phyloP scores from a whole-genome alignment of 352 stramenopile species.

The Saprolegnia parasitica region DNA sequence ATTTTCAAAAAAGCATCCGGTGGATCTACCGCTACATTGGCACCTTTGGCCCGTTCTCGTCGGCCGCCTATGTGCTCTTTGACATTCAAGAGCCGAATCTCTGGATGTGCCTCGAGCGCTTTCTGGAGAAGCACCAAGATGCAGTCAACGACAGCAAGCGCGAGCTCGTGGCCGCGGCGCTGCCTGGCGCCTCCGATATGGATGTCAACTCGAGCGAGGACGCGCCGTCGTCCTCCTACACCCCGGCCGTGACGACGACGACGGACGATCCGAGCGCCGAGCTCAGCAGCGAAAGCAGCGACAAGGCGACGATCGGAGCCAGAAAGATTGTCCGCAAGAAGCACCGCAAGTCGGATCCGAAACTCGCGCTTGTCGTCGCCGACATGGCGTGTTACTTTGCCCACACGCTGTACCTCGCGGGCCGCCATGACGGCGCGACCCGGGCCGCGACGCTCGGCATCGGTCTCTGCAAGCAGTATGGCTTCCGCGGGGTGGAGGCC shows the following conservation, averaged over 20 bases:
- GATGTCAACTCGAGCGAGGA: neutral
- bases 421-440: constrained; percentile 63
- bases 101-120: constrained; percentile 75
- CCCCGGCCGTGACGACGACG: constrained; percentile 18
- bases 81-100: constrained; percentile 76
- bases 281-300: constrained; percentile 45
- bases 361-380: constrained; percentile 4
- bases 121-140: constrained; percentile 66
- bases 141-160: constrained; percentile 37
- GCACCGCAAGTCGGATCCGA: constrained; percentile 16
- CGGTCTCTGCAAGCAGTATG: constrained; percentile 71
- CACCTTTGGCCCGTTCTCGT: constrained; percentile 63
- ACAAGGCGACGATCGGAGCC: constrained; percentile 43
- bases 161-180: neutral
- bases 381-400: constrained; percentile 72
- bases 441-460: constrained; percentile 67
- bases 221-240: neutral
- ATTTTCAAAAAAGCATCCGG: constrained; percentile 37
- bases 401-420: constrained; percentile 66
- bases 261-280: constrained; percentile 7
- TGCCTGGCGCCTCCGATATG: neutral
- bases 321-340: constrained; percentile 7
- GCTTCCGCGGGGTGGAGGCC: constrained; percentile 56
- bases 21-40: constrained; percentile 82
- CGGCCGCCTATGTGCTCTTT: constrained; percentile 69